A percentile compares a stretch with the other conserved stretches of the same genome.
phyloP scores from a whole-genome alignment of 1,284 basidiomycete species.

The Austroboletus rostrupii region DNA sequence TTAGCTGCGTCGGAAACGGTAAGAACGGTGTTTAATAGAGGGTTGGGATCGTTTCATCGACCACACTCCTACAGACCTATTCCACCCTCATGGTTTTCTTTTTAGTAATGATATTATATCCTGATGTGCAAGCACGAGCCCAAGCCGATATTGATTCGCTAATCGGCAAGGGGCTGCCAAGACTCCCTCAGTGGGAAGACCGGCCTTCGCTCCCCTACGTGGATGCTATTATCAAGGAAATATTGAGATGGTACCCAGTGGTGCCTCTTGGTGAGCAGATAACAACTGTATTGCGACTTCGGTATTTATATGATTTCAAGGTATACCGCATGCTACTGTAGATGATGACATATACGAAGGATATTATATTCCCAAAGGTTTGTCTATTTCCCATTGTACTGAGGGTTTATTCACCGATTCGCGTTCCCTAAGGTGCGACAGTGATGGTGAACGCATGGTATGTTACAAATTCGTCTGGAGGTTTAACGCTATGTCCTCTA shows the following conservation, averaged over 20 bases:
- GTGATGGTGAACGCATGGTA: slow-evolving; percentile 23
- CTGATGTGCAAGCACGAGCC: slow-evolving; percentile 39
- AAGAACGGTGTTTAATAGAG: slow-evolving; percentile 5
- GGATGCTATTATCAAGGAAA: slow-evolving; percentile 48
- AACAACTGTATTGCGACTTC: background rate
- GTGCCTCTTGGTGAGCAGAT: slow-evolving; percentile 30
- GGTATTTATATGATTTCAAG: slow-evolving; percentile 6
- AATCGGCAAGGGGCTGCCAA: slow-evolving; percentile 29
- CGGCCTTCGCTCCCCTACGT: slow-evolving; percentile 41
- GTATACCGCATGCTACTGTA: slow-evolving; percentile 39
- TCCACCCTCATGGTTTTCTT: slow-evolving; percentile 46
- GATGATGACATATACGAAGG: slow-evolving; percentile 16
- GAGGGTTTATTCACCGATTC: background rate
- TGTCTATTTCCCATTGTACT: background rate
- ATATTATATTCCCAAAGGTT: slow-evolving; percentile 40
- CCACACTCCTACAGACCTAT: slow-evolving; percentile 34
- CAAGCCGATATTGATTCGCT: slow-evolving; percentile 43
- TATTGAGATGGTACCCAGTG: slow-evolving; percentile 22
- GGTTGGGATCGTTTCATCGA: slow-evolving; percentile 4
- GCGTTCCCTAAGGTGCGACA: slow-evolving; percentile 18
- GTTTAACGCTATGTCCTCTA: background rate
- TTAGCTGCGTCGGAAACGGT: slow-evolving; percentile 24
- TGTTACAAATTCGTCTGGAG: background rate
- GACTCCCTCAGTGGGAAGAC: slow-evolving; percentile 39
- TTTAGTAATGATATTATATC: slow-evolving; percentile 47